Base-by-base conservation (phyloP, 2,329 filamentous ascomycete genomes). In the Elsinoe fawcettii region DNA sequence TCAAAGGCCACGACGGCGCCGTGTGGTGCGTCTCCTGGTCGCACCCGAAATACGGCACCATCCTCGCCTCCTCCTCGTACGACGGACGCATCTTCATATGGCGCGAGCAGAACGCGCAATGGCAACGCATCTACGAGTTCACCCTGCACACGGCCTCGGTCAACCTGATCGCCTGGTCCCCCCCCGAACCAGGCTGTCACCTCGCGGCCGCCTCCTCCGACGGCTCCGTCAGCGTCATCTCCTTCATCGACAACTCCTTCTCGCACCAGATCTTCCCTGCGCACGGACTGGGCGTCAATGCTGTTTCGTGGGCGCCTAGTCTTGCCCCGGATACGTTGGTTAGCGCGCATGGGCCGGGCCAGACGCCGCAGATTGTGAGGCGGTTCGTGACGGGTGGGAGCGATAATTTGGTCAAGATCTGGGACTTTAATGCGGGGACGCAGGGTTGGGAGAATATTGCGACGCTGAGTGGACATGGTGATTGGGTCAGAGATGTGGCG, bases 11-110 rank as follows among this genome's bases (percentile, higher is more conserved):
- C 71, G 93, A 99, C 73, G 92, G 92, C 62, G 90, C 93, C 34
- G 92, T 99, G 59, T 99, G 93, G 93, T 95, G 89, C 71, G 89
- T 97, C 59, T 87, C 91, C 66, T 99, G 93, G 93, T 91, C 92
- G 51, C 93, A 99, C 70, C 93, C 93, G 62, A 97, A 99, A 72
- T 97, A 95, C 74, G 93, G 93, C 76, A 96, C 92, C 72, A 96
- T 99, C 69, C 86, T 99, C 60, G 93, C 93, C 57, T 95, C 90
- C 61, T 89, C 90, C 54, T 90, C 88, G 63, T 99, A 96, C 77
- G 93, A 99, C 74, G 93, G 92, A 74, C 96, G 96, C 74, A 92
- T 99, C 63, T 85, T 97, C 72, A 95, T 99, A 79, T 99, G 92
- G 90, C 90, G 91, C 72, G 93, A 99, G 75, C 86, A 91, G 72